phyloP scores from a whole-genome alignment of 768 basidiomycete genomes.

The Myochromella boudieri region DNA sequence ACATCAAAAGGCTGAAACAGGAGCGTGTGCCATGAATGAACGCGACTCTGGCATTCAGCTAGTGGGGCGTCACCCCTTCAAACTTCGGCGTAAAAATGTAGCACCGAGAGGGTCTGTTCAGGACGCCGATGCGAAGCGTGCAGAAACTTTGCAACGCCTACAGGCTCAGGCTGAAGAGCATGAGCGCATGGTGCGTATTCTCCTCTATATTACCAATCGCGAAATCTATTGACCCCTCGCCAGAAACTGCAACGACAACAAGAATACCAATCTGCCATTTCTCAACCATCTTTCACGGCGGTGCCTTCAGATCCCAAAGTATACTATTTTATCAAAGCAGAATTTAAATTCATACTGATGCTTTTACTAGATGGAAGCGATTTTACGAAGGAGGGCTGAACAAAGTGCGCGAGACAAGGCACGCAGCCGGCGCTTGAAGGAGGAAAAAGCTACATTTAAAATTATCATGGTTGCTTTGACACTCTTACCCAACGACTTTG shows the following conservation, averaged over 20 bases:
- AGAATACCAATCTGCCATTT: constrained; percentile 1
- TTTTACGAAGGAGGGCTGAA: constrained; percentile 29
- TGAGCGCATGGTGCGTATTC: constrained; percentile 17
- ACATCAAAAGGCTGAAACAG: not conserved
- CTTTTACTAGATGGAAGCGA: constrained; percentile 20
- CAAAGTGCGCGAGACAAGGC: constrained; percentile 39
- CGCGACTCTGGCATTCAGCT: constrained; percentile 4
- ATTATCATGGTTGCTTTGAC: constrained; percentile 1
- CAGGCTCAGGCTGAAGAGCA: constrained; percentile 25
- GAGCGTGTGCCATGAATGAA: constrained; percentile 9
- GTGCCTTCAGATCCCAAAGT: constrained; percentile 7
- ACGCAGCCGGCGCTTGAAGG: constrained; percentile 24
- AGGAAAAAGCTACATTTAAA: constrained; percentile 23
- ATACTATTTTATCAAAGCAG: not conserved
- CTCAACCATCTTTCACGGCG: constrained; percentile 1
- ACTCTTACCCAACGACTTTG: too few species aligned
- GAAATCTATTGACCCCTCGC: not conserved
- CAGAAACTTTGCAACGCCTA: constrained; percentile 22
- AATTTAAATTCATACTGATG: not conserved
- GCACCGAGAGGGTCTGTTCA: constrained; percentile 6
- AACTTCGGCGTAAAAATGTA: constrained; percentile 1
- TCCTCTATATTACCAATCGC: not conserved
- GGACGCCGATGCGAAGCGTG: constrained; percentile 19
- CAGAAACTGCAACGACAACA: constrained; percentile 6
- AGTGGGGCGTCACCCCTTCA: constrained; percentile 1